Percentiles rank a stretch among this genome's conserved stretches.
Evolutionary conservation across 495 filamentous ascomycete species (phyloP).

Genomic region (Daldinia bambusicola): DNA sequence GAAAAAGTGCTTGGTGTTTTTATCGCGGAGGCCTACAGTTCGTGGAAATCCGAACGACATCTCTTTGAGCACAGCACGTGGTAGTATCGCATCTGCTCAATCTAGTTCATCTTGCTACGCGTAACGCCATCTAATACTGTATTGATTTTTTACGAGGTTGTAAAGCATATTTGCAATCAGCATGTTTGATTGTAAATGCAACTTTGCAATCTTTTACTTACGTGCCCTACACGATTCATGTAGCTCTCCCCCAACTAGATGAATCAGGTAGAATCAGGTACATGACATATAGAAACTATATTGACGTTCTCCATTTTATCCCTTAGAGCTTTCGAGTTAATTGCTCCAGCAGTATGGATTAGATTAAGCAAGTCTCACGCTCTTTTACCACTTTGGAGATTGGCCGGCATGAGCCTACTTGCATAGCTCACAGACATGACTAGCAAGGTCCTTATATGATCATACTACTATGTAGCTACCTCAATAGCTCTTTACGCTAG

Average conservation of each 20-base stretch:
- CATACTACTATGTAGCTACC: background rate
- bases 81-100: conserved; percentile 18
- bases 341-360: background rate
- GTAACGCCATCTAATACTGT: conserved; percentile 11
- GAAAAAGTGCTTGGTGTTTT: conserved; percentile 19
- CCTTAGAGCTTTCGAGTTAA: background rate
- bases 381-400: background rate
- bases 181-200: conserved; percentile 8
- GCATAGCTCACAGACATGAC: background rate
- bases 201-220: conserved; percentile 25
- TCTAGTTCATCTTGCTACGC: conserved; percentile 13
- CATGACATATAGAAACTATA: too few relatives aligned
- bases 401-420: background rate
- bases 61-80: conserved; percentile 18
- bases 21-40: conserved; percentile 34
- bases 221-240: conserved; percentile 37
- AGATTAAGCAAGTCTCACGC: background rate
- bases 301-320: too few relatives aligned
- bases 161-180: background rate
- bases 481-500: background rate
- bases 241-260: conserved; percentile 5
- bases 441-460: background rate
- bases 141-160: background rate
- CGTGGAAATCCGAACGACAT: conserved; percentile 30
- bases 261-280: too few relatives aligned